Evolutionary conservation across 1,284 basidiomycete species (phyloP).

Genomic region (Rhodotorula mucilaginosa): DNA sequence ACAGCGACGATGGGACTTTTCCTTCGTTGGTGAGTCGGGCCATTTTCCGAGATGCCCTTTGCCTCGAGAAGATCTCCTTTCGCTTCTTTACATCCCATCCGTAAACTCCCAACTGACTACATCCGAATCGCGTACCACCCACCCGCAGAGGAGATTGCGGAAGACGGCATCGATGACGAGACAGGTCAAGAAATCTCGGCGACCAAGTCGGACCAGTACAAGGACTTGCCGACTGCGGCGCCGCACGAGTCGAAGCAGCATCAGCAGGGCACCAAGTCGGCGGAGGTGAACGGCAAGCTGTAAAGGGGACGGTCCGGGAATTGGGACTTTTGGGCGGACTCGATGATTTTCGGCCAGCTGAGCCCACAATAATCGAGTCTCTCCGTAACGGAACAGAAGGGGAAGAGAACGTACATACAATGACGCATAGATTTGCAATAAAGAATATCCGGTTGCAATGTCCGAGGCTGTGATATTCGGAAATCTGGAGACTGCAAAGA

Average conservation of each 20-base stretch:
- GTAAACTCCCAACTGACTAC: neutral
- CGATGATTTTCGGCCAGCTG: too few species aligned
- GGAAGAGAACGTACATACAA: too few species aligned
- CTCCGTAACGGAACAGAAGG: too few species aligned
- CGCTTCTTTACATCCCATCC: too few species aligned
- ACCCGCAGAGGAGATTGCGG: slow-evolving; percentile 28
- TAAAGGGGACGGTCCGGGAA: neutral
- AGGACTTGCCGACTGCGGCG: slow-evolving; percentile 17
- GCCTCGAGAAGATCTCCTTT: too few species aligned
- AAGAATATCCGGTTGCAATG: too few species aligned
- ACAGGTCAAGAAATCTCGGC: slow-evolving; percentile 28
- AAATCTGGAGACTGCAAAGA: too few species aligned
- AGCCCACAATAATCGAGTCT: too few species aligned
- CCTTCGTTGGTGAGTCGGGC: slow-evolving; percentile 28
- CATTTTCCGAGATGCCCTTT: too few species aligned
- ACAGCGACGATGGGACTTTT: slow-evolving; percentile 39
- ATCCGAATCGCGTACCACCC: neutral
- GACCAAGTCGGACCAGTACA: slow-evolving; percentile 35
- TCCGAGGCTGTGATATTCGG: too few species aligned
- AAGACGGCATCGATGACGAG: slow-evolving; percentile 36
- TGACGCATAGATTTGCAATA: too few species aligned
- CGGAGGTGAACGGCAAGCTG: slow-evolving; percentile 1
- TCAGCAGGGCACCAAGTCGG: neutral
- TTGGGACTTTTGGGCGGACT: too few species aligned
- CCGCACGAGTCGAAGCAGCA: slow-evolving; percentile 6